Evolutionary conservation across 306 rosid species (phyloP), one percentile per base, ranked within the genome.

Genomic region (Lotus japonicus): DNA sequence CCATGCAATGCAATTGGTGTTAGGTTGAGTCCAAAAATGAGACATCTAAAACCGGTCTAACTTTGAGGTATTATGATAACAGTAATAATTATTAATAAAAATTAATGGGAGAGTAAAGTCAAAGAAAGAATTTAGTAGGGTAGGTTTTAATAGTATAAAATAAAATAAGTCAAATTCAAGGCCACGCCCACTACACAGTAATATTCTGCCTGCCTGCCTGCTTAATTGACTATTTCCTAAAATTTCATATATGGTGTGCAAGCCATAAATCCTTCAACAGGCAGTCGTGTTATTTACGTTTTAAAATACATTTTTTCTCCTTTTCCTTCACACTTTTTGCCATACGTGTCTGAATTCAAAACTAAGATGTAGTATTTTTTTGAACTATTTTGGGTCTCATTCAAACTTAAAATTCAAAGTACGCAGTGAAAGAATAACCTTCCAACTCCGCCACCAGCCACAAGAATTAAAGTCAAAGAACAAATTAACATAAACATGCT

Each of bases 191-290:
- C 81, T 72, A 51, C 64, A 76, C 26, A 72, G 48, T 36, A 41
- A 39, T 64, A 45, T 69, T 79, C 49, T 35, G 48, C 39, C 48
- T 28, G 11, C 58, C 49, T 35, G 48, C 39, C 48, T 28, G 11
- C 58, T 60, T 23, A 70, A 71, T 79, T 71, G 86, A 85, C 85
- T 73, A 52, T 16, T 50, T 39, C 64, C 56, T 63, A 70, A 33
- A 43, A 35, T 76, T 46, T 51, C 23, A 17, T 49, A 14, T 7
- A 3, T 65, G 3, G 46, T 35, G 66, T 28, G 43, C 58, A 78
- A 71, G 64, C 3, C 58, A 41, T 11, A 9, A 11, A 46, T 11
- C 26, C 73, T 39, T 70, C 51, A 16, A 57, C n/a, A n/a, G n/a
- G n/a, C 28, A 58, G 61, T 58, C 38, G 64, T 57, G 71, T 45